These are phyloP conservation scores for Ceratorhiza oryzae-sativae DNA, from an alignment of 1,284 basidiomycete genomes.

Conservation along the genomic window DNA sequence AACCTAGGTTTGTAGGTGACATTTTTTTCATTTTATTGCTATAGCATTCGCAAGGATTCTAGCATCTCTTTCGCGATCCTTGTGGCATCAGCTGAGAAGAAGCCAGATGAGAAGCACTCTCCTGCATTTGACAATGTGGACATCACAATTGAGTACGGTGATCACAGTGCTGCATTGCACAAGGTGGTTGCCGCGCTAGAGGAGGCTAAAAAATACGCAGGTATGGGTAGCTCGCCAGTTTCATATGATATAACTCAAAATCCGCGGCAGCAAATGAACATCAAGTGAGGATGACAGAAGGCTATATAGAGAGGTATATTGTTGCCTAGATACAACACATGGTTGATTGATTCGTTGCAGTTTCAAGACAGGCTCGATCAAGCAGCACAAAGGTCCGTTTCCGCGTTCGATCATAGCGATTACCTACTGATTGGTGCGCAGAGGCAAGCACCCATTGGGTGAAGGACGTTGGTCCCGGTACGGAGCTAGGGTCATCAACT, in stretches of 20 bases:
- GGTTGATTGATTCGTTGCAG: conserved; percentile 50
- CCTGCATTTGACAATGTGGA: conserved; percentile 51
- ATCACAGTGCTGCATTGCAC: conserved; percentile 60
- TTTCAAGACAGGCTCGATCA: conserved; percentile 78
- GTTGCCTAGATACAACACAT: not conserved
- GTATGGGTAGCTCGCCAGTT: not conserved
- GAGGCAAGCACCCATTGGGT: conserved; percentile 81
- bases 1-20: conserved; percentile 6
- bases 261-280: conserved; percentile 66
- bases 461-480: conserved; percentile 73
- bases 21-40: not conserved
- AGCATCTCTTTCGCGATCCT: conserved; percentile 67
- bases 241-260: not conserved
- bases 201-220: conserved; percentile 58
- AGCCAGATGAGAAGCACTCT: conserved; percentile 39
- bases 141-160: conserved; percentile 74
- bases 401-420: not conserved
- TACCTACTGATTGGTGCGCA: not conserved
- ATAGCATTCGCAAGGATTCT: conserved; percentile 69
- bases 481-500: not conserved
- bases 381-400: conserved; percentile 65
- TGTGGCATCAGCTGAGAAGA: conserved; percentile 69
- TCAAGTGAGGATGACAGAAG: conserved; percentile 74
- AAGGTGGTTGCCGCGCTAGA: conserved; percentile 64
- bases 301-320: conserved; percentile 77